Evolutionary conservation across 176 grass and related monocot genomes (phyloP).

Genomic region (Carex cristatella): DNA sequence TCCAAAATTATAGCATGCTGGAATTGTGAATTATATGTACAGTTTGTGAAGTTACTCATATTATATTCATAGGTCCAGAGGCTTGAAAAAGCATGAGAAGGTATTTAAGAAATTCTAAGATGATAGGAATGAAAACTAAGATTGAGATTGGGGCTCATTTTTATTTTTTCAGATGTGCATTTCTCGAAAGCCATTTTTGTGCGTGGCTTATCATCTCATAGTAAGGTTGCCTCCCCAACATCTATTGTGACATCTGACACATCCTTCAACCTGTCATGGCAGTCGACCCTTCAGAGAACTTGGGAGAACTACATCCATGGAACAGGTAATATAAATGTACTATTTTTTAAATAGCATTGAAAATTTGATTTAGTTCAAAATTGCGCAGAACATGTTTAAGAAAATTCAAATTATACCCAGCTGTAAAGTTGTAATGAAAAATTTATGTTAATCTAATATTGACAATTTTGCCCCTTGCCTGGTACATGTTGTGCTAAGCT

Average conservation of each 20-base stretch:
- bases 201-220: conserved; percentile 74
- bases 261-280: conserved; percentile 78
- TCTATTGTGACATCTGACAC: conserved; percentile 45
- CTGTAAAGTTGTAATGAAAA: conserved; percentile 20
- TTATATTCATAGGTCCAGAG: not conserved
- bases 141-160: conserved; percentile 9
- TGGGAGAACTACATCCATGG: conserved; percentile 71
- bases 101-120: not conserved
- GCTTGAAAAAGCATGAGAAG: not conserved
- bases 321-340: conserved; percentile 35
- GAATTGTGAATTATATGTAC: not conserved
- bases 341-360: not conserved
- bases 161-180: conserved; percentile 44
- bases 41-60: not conserved
- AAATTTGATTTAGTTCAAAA: conserved; percentile 10
- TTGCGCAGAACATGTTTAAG: not conserved
- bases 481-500: not conserved
- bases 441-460: not conserved
- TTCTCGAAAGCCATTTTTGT: conserved; percentile 85
- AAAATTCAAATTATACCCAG: conserved; percentile 6
- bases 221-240: conserved; percentile 69
- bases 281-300: conserved; percentile 53
- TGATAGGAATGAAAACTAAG: conserved; percentile 8
- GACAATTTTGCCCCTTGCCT: too few species aligned
- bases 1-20: not conserved